Evolutionary conservation across 1,139 yeast genomes (phyloP), one percentile per base, ranked within the genome.

Genomic region (Candida smagusa): DNA sequence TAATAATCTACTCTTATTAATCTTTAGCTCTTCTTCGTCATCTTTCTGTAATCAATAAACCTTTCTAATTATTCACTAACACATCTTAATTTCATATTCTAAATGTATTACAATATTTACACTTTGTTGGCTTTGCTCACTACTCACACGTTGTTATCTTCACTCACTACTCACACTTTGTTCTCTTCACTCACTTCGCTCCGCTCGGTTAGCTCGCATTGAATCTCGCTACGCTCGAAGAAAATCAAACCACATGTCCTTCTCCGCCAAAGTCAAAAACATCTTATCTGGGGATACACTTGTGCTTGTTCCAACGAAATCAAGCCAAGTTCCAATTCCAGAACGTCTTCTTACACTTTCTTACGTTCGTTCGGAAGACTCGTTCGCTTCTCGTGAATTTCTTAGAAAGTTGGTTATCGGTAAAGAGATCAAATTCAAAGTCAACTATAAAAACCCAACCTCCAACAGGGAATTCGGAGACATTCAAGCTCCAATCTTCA

Each of bases 281-380:
- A 87, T 84, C 21, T 58, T 81, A 31, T 81, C 87, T 36, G 89
- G 86, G 4, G 94, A 85, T 61, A 79, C 90, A n/a, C 54, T 85
- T 34, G 75, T 83, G 30, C 71, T 85, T 46, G 70, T 72, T n/a
- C 85, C 88, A 2, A 47, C 74, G 31, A 72, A 72, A 43, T 53
- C 70, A 28, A 45, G 64, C 28, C 69, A 61, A 45, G 56, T 72
- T 34, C 77, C 80, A 3, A 58, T 59, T 28, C 79, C 76, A 7
- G 94, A 84, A 58, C 68, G 86, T 48, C 56, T 73, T 28, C 64
- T 85, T 40, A 74, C 88, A 2, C 73, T 84, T 48, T 83, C 86
- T 7, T 73, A 76, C 49, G 77, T 84, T 32, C 71, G 79, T 43
- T 77, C 84, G 36, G 71, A 61, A 39, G 64, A 63, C 22, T 80